These are phyloP conservation scores for Jimgerdemannia flammicorona DNA, from an alignment of 192 early-diverging fungal genomes.

Conservation along the genomic window DNA sequence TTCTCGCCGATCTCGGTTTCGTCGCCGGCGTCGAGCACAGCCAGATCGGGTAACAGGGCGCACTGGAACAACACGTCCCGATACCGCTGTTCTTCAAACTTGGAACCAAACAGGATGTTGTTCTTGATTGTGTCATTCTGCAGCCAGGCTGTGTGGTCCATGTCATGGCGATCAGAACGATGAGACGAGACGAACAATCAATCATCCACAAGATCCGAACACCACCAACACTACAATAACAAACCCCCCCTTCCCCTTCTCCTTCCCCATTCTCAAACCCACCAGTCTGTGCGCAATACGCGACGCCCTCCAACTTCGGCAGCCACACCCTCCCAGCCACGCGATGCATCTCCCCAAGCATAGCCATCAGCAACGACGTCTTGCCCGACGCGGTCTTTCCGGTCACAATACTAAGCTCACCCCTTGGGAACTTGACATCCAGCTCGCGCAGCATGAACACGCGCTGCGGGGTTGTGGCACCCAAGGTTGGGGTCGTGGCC, in stretches of 20 bases:
- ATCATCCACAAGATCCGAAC: background rate
- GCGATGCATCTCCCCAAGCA: conserved; percentile 73
- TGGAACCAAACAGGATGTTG: conserved; percentile 60
- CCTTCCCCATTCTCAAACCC: background rate
- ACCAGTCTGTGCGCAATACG: conserved; percentile 22
- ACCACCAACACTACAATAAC: background rate
- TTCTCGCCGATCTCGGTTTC: conserved; percentile 83
- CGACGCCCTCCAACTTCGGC: conserved; percentile 15
- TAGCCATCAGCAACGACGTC: conserved; percentile 62
- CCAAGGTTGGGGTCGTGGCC: conserved; percentile 19
- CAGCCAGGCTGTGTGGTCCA: conserved; percentile 64
- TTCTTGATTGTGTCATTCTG: conserved; percentile 74
- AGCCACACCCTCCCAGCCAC: conserved; percentile 23
- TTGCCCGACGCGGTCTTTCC: conserved; percentile 83
- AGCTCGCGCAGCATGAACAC: conserved; percentile 43
- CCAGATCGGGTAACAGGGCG: conserved; percentile 73
- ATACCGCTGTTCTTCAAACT: conserved; percentile 63
- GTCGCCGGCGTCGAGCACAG: conserved; percentile 72
- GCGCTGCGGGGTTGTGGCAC: background rate
- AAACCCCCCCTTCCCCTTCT: conserved; percentile 54
- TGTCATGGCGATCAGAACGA: conserved; percentile 35
- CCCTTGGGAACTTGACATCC: conserved; percentile 50
- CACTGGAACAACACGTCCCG: conserved; percentile 60
- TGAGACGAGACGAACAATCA: no score
- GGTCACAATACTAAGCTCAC: conserved; percentile 62